phyloP scores from a whole-genome alignment of 805 yeast species.

The Saturnispora gosingensis region DNA sequence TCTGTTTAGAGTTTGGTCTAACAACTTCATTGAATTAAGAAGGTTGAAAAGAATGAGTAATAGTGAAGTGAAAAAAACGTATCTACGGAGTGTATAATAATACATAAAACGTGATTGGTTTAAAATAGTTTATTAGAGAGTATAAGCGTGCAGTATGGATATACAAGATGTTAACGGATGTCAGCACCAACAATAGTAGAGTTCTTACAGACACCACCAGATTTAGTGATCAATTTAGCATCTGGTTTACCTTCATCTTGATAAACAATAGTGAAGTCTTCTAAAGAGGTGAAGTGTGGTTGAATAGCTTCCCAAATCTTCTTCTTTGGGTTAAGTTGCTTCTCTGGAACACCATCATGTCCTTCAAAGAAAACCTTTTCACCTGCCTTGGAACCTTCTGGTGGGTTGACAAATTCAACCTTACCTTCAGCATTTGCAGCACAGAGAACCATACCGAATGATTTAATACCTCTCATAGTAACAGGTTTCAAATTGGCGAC shows the following conservation, averaged over 20 bases:
- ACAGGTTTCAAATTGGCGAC: constrained; percentile 98
- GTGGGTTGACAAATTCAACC: constrained; percentile 94
- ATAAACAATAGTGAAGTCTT: constrained; percentile 66
- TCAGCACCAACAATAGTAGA: constrained; percentile 59
- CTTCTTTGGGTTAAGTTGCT: constrained; percentile 94
- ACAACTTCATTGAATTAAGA: constrained; percentile 40
- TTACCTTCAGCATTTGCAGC: constrained; percentile 58
- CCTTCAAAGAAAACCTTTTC: constrained; percentile 95
- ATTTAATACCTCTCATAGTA: constrained; percentile 94
- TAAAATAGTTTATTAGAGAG: not conserved
- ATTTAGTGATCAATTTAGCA: constrained; percentile 64
- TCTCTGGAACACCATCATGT: constrained; percentile 80
- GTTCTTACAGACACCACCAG: constrained; percentile 71
- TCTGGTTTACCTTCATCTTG: constrained; percentile 69
- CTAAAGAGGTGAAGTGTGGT: constrained; percentile 81
- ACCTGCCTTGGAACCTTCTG: constrained; percentile 87
- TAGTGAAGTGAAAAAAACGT: not conserved
- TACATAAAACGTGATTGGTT: not conserved
- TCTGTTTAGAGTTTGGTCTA: constrained; percentile 40
- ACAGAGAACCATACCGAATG: constrained; percentile 95
- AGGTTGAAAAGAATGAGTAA: not conserved
- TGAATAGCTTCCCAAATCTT: constrained; percentile 94
- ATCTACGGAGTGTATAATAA: not conserved
- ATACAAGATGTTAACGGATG: not conserved
- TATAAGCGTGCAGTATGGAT: not conserved